Evolutionary conservation across 2,329 filamentous ascomycete genomes (phyloP).

Genomic region (Alternaria sp.): DNA sequence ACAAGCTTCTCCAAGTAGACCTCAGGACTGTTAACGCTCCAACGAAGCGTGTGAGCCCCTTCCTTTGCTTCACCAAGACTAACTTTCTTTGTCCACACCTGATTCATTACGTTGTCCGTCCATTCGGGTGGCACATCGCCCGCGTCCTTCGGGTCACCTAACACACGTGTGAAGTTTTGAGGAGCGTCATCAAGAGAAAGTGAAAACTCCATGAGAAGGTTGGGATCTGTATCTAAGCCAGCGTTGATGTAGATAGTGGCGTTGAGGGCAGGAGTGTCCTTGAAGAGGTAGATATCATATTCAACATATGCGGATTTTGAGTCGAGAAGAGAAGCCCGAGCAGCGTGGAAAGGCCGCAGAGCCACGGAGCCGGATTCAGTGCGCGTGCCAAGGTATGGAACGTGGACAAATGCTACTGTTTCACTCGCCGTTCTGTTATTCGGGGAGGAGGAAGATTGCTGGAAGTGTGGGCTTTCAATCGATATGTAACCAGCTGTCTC

Average conservation of each 20-base stretch:
- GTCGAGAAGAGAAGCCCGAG: slow-evolving; percentile 16
- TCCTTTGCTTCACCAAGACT: slow-evolving; percentile 23
- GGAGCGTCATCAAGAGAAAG: slow-evolving; percentile 37
- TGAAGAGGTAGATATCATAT: slow-evolving; percentile 31
- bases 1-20: slow-evolving; percentile 40
- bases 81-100: slow-evolving; percentile 19
- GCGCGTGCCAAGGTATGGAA: slow-evolving; percentile 25
- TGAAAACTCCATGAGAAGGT: slow-evolving; percentile 56
- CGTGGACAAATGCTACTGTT: slow-evolving; percentile 18
- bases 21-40: slow-evolving; percentile 9
- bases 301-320: slow-evolving; percentile 21
- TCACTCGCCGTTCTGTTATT: background rate
- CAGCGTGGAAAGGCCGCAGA: slow-evolving; percentile 21
- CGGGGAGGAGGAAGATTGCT: slow-evolving; percentile 5
- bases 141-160: slow-evolving; percentile 42
- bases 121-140: slow-evolving; percentile 55
- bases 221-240: slow-evolving; percentile 58
- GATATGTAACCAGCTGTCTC: slow-evolving; percentile 27
- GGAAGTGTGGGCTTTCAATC: slow-evolving; percentile 28
- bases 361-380: slow-evolving; percentile 26
- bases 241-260: slow-evolving; percentile 44
- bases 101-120: slow-evolving; percentile 39
- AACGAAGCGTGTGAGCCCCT: slow-evolving; percentile 48
- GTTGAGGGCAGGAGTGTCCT: slow-evolving; percentile 24
- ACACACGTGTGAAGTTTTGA: slow-evolving; percentile 23